Evolutionary conservation across 2,329 filamentous ascomycete species (phyloP), one percentile per base, ranked within the genome.

Genomic region (Lachnellula hyalina): DNA sequence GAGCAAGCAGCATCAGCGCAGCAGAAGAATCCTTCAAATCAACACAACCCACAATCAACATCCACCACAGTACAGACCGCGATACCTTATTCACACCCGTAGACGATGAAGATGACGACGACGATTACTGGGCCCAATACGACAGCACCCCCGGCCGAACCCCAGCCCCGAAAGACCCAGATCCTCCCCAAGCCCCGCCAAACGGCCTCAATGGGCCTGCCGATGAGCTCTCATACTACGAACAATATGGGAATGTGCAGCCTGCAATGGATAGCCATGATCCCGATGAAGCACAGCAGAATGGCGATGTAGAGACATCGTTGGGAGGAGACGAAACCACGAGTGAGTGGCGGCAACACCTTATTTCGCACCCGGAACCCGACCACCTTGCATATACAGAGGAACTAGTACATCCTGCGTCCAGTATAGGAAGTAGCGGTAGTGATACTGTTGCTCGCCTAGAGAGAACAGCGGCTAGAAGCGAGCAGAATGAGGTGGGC

Each of bases 221-320:
- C 9, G 74, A 75, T 19, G 88, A 92, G 58, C 82, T 86, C 47
- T 84, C 84, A 44, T 93, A 93, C 70, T 93, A 83, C 69, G 82
- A 86, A 17, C 84, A 86, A 67, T 93, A 94, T 69, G 85, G 87
- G 63, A 77, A 82, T 59, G 87, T 93, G 8, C 89, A 93, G 68
- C 87, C 89, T 2, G 88, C 88, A 34, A 83, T 93, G 77, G 89
- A 93, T 70, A 83, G 83, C 53, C 84, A 92, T 68, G 88, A 92
- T 61, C 88, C 88, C n/a, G 86, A 90, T 63, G 87, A 90, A 72
- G 84, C 73, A 28, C 59, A 70, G 25, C 68, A 65, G 11, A 70
- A 72, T 1, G 70, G 68, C 9, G 61, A 67, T 9, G 70, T 74
- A 44, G 70, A 77, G 52, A 76, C 75, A 19, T 78, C 76, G 0